phyloP scores from a whole-genome alignment of 345 rosid species.

The Brassica rapa region DNA sequence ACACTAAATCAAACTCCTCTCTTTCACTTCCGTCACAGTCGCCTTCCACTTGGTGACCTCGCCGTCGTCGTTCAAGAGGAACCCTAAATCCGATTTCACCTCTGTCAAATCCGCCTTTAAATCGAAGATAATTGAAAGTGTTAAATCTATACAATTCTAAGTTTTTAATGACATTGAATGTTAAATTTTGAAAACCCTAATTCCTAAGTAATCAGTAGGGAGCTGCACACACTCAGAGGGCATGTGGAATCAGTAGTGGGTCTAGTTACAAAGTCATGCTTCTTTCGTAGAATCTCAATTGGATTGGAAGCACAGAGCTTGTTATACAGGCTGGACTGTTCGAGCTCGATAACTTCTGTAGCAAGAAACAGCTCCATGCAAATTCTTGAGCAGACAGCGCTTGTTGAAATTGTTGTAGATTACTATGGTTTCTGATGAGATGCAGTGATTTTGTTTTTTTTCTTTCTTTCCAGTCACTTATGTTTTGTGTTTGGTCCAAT shows the following conservation, averaged over 20 bases:
- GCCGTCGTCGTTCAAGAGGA: not conserved
- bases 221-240: slow-evolving; percentile 66
- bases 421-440: slow-evolving; percentile 48
- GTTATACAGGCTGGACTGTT: not conserved
- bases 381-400: too few relatives aligned
- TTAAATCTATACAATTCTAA: not conserved
- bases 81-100: not conserved
- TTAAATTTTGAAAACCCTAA: not conserved
- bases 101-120: not conserved
- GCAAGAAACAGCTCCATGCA: not conserved
- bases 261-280: too few relatives aligned
- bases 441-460: slow-evolving; percentile 47
- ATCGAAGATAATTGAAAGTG: too few relatives aligned
- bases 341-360: not conserved
- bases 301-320: not conserved
- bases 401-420: slow-evolving; percentile 45
- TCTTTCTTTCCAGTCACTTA: not conserved
- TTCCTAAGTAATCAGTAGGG: too few relatives aligned
- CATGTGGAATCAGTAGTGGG: slow-evolving; percentile 83
- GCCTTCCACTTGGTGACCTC: not conserved
- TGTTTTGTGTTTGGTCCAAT: slow-evolving; percentile 27
- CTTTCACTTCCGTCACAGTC: not conserved
- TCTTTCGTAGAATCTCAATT: not conserved
- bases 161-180: not conserved
- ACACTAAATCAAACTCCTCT: not conserved